Conservation (phyloP, 495 filamentous ascomycete genomes). For the Sporormia fimetaria region DNA sequence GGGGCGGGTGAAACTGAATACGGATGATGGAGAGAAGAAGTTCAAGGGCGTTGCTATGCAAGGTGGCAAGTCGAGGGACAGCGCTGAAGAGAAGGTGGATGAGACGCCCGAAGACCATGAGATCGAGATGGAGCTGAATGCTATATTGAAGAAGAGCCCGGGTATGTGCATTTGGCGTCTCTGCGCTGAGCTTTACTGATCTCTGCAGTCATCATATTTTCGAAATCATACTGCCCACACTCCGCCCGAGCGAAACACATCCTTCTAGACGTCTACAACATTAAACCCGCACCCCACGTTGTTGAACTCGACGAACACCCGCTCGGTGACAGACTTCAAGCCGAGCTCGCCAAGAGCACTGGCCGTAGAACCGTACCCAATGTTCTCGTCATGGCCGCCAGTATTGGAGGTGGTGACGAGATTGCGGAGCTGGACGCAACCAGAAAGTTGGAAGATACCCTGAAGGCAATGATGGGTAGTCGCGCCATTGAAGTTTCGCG, state of each 20-base stretch:
- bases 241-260: slow-evolving; percentile 74
- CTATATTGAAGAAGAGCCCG: slow-evolving; percentile 68
- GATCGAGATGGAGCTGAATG: slow-evolving; percentile 53
- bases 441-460: slow-evolving; percentile 57
- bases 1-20: slow-evolving; percentile 49
- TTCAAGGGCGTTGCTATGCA: slow-evolving; percentile 28
- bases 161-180: slow-evolving; percentile 42
- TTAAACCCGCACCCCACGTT: slow-evolving; percentile 70
- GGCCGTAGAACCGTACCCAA: slow-evolving; percentile 84
- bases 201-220: slow-evolving; percentile 75
- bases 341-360: slow-evolving; percentile 54
- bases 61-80: slow-evolving; percentile 20
- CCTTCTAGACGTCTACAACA: slow-evolving; percentile 68
- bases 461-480: slow-evolving; percentile 63
- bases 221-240: slow-evolving; percentile 81
- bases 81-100: slow-evolving; percentile 32
- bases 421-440: slow-evolving; percentile 58
- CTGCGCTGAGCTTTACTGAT: slow-evolving; percentile 1
- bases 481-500: slow-evolving; percentile 38
- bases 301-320: slow-evolving; percentile 83
- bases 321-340: slow-evolving; percentile 60
- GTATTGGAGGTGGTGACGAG: slow-evolving; percentile 86
- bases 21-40: slow-evolving; percentile 34
- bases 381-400: slow-evolving; percentile 73
- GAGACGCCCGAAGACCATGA: slow-evolving; percentile 47